Conservation (phyloP, 2,329 filamentous ascomycete species). For the Arthroderma sp. region DNA sequence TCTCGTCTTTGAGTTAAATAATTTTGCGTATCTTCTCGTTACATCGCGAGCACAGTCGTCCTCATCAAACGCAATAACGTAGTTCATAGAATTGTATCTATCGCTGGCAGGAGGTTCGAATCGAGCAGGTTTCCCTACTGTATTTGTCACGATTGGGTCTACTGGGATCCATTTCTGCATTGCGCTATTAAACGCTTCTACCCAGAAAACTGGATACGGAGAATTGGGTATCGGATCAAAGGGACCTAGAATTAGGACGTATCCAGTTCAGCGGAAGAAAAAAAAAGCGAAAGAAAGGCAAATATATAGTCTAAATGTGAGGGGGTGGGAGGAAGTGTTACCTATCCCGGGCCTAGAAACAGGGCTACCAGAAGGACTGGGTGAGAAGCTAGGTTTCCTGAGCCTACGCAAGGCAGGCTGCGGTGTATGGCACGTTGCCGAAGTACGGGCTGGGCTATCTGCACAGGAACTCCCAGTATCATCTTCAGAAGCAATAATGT, state of each 20-base stretch:
- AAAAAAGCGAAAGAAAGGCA: too few relatives aligned
- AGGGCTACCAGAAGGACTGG: conserved; percentile 4
- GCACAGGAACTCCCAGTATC: conserved; percentile 20
- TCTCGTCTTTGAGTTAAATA: conserved; percentile 80
- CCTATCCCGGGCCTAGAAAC: conserved; percentile 5
- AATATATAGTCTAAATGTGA: too few relatives aligned
- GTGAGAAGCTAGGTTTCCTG: conserved; percentile 21
- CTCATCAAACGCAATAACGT: conserved; percentile 74
- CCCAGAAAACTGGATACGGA: conserved; percentile 77
- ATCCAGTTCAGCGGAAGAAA: too few relatives aligned
- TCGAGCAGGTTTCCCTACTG: conserved; percentile 59
- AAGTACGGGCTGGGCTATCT: conserved; percentile 10
- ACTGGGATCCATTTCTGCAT: conserved; percentile 86
- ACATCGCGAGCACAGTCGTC: conserved; percentile 72
- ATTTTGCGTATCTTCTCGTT: conserved; percentile 74
- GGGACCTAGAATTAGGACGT: too few relatives aligned
- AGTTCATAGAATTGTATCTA: conserved; percentile 61
- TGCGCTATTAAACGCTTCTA: conserved; percentile 75
- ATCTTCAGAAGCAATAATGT: conserved; percentile 26
- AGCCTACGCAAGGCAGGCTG: conserved; percentile 18
- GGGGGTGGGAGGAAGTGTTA: neutral
- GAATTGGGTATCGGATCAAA: conserved; percentile 36
- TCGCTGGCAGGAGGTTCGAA: conserved; percentile 77
- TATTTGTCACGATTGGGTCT: conserved; percentile 70
- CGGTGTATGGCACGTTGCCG: conserved; percentile 7